These are phyloP conservation scores for Myrica gale DNA, from an alignment of 306 rosid species.

Conservation along the genomic window DNA sequence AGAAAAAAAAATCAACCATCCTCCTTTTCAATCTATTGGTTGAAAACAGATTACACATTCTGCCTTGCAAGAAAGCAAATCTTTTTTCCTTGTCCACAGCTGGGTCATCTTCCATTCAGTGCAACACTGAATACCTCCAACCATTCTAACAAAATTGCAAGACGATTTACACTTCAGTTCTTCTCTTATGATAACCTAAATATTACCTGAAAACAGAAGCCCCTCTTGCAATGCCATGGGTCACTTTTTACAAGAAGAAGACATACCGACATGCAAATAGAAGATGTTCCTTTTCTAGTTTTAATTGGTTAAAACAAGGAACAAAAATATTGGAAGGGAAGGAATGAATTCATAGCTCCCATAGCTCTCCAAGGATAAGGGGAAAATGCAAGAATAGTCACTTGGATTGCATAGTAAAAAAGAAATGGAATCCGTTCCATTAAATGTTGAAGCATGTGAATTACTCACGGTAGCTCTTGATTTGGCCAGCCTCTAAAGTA, in stretches of 20 bases:
- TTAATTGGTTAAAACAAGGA: neutral
- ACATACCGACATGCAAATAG: neutral
- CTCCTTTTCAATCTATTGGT: neutral
- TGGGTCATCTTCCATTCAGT: neutral
- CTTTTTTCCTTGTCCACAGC: constrained; percentile 2
- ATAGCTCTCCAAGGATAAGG: no score
- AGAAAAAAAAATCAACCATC: neutral
- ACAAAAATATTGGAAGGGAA: neutral
- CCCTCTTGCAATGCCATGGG: no score
- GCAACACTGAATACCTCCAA: neutral
- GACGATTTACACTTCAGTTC: neutral
- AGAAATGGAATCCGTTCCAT: neutral
- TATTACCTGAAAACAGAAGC: no score
- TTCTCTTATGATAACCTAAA: no score
- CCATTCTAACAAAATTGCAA: constrained; percentile 5
- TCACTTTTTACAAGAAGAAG: neutral
- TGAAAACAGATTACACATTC: neutral
- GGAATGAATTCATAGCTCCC: neutral
- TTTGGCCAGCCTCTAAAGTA: constrained; percentile 86
- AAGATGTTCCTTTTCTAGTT: neutral
- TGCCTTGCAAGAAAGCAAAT: neutral
- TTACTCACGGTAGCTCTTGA: constrained; percentile 78
- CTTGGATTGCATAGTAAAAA: neutral
- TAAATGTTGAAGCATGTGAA: constrained; percentile 18
- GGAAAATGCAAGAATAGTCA: no score